Evolutionary conservation across 2,329 filamentous ascomycete genomes (phyloP).

Genomic region (Lasiodiplodia sp.): DNA sequence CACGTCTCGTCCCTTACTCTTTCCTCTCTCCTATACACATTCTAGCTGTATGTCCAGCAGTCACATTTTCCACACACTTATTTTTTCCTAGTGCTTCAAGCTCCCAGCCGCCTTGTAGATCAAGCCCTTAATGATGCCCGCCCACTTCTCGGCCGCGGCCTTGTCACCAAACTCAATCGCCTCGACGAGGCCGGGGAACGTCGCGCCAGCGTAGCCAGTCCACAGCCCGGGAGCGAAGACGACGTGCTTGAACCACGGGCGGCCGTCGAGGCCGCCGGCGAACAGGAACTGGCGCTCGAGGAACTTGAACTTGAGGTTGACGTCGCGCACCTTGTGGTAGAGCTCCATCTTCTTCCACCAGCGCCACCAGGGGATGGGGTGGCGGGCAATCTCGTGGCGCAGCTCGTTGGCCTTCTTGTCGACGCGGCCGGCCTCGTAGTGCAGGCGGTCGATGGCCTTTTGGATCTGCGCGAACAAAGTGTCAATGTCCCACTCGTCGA

Average conservation of each 20-base stretch:
- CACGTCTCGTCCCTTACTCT: too few relatives aligned
- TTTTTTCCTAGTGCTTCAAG: conserved; percentile 35
- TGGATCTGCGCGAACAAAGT: conserved; percentile 57
- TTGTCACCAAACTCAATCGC: conserved; percentile 61
- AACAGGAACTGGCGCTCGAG: conserved; percentile 84
- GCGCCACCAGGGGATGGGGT: conserved; percentile 78
- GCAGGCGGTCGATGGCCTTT: conserved; percentile 57
- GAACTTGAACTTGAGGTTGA: conserved; percentile 84
- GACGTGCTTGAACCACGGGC: conserved; percentile 93
- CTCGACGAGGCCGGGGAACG: conserved; percentile 71
- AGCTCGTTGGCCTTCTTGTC: conserved; percentile 60
- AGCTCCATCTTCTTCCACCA: conserved; percentile 72
- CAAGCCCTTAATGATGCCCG: conserved; percentile 47
- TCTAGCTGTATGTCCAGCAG: too few relatives aligned
- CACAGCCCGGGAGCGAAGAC: conserved; percentile 90
- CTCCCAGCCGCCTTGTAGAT: conserved; percentile 46
- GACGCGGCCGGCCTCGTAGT: conserved; percentile 57
- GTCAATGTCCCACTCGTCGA: conserved; percentile 33
- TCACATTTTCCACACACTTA: too few relatives aligned
- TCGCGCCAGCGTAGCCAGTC: conserved; percentile 86
- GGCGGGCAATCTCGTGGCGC: conserved; percentile 54
- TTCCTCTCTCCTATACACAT: too few relatives aligned
- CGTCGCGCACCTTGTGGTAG: conserved; percentile 66
- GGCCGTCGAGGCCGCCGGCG: conserved; percentile 75
- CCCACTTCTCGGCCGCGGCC: conserved; percentile 50